A percentile compares a stretch with the other conserved stretches of the same genome.
Conservation (phyloP, 192 early-diverging fungal species). For the Backusella luteola region DNA sequence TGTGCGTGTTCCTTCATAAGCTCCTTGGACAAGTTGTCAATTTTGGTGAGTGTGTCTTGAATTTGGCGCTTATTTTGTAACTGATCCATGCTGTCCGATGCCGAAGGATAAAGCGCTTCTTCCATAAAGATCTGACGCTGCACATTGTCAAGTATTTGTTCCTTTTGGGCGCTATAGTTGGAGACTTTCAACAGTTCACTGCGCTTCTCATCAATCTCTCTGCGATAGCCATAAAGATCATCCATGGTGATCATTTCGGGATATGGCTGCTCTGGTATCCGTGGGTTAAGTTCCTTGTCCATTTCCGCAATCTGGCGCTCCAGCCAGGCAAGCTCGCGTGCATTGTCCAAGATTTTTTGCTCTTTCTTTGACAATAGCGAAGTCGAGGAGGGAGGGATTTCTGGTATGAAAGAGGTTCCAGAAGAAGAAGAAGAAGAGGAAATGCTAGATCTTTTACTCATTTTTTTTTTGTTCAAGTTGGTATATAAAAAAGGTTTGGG, state of each 20-base stretch:
- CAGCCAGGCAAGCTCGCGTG: constrained; percentile 20
- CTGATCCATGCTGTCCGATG: not conserved
- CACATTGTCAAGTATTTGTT: not conserved
- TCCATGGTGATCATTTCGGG: not conserved
- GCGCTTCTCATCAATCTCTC: not conserved
- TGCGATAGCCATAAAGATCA: not conserved
- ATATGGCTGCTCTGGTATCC: not conserved
- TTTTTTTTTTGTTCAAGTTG: not conserved
- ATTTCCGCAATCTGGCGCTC: not conserved
- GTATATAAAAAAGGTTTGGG: not conserved
- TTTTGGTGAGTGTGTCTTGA: not conserved
- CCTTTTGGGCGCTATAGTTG: not conserved
- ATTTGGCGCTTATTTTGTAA: not conserved
- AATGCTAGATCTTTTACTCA: not conserved
- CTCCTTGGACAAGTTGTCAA: not conserved
- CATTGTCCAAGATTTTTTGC: not conserved
- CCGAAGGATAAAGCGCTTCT: constrained; percentile 3
- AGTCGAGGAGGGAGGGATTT: not conserved
- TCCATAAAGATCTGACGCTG: not conserved
- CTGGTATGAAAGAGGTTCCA: not conserved
- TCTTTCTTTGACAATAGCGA: constrained; percentile 1
- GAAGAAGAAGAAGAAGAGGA: not conserved
- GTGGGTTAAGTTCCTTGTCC: not conserved
- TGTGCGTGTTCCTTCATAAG: not conserved
- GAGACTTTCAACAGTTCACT: not conserved